A percentile compares a stretch with the other conserved stretches of the same genome.
These are phyloP conservation scores for Lepraria neglecta DNA, from an alignment of 495 filamentous ascomycete species.

Conservation along the genomic window DNA sequence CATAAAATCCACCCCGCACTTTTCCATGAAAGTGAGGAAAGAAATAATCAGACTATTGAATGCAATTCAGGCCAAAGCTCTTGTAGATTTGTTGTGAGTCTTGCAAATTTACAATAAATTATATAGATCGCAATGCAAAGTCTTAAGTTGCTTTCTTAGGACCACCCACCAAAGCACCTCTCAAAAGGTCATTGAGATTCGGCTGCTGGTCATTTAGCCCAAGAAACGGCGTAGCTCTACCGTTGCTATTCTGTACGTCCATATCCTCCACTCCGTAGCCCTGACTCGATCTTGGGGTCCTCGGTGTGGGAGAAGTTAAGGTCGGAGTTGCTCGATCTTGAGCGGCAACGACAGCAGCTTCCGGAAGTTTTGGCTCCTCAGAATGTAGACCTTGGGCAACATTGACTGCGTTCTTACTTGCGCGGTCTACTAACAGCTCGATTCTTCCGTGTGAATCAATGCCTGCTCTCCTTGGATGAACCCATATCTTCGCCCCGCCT, in stretches of 20 bases:
- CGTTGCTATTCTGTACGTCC: background rate
- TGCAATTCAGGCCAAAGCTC: background rate
- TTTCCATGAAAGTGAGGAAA: background rate
- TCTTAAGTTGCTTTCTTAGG: background rate
- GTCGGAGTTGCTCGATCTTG: constrained; percentile 8
- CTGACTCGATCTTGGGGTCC: background rate
- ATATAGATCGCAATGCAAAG: background rate
- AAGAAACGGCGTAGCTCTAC: constrained; percentile 18
- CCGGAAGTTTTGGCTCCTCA: background rate
- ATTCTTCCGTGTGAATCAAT: constrained; percentile 58
- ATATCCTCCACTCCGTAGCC: constrained; percentile 23
- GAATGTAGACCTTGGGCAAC: constrained; percentile 39
- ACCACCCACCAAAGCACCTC: background rate
- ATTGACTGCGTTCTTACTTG: constrained; percentile 40
- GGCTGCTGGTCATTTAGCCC: constrained; percentile 12
- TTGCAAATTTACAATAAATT: background rate
- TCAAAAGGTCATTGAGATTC: background rate
- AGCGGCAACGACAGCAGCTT: constrained; percentile 4
- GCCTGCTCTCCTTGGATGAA: constrained; percentile 48
- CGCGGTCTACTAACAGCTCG: constrained; percentile 42
- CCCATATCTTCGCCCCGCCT: constrained; percentile 63
- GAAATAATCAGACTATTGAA: background rate
- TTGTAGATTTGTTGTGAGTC: background rate
- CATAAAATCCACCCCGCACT: background rate
- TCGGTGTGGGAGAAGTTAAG: constrained; percentile 1